Conservation (phyloP, 805 yeast genomes). For the Cyberlindnera maritima region DNA sequence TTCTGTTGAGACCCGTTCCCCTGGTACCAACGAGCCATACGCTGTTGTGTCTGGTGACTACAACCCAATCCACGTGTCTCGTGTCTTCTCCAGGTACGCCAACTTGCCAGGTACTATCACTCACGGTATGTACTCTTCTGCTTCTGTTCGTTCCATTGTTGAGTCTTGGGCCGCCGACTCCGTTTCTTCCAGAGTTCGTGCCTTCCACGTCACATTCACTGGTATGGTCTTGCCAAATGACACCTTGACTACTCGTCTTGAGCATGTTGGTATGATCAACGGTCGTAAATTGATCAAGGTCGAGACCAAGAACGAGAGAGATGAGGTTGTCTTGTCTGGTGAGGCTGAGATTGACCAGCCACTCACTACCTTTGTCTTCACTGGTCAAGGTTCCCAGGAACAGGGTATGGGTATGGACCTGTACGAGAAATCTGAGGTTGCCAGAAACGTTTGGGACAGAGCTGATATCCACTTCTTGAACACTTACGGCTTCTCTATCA, state of each 20-base stretch:
- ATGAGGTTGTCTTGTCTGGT: constrained; percentile 82
- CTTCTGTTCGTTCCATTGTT: constrained; percentile 89
- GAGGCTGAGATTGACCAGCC: constrained; percentile 99
- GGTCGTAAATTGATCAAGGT: constrained; percentile 97
- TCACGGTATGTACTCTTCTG: constrained; percentile 98
- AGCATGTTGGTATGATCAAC: constrained; percentile 97
- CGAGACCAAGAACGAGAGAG: constrained; percentile 79
- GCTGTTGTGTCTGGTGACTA: constrained; percentile 97
- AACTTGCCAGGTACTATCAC: constrained; percentile 96
- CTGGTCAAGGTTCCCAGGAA: constrained; percentile 99
- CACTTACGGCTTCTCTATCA: constrained; percentile 95
- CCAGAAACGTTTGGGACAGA: constrained; percentile 94
- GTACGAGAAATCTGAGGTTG: constrained; percentile 86
- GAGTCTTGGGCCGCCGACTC: constrained; percentile 99
- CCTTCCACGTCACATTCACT: constrained; percentile 83
- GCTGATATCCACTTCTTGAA: constrained; percentile 91
- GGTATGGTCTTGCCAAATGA: constrained; percentile 99
- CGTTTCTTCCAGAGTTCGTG: constrained; percentile 93
- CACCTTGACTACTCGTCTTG: constrained; percentile 78
- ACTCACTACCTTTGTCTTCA: constrained; percentile 91
- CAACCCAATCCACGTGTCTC: constrained; percentile 97
- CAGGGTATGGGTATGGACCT: constrained; percentile 99
- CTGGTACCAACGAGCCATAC: constrained; percentile 93
- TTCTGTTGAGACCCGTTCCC: constrained; percentile 64
- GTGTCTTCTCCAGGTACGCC: constrained; percentile 92